Conservation (phyloP, 176 grass and related monocot genomes). For the Oryza coarctata region DNA sequence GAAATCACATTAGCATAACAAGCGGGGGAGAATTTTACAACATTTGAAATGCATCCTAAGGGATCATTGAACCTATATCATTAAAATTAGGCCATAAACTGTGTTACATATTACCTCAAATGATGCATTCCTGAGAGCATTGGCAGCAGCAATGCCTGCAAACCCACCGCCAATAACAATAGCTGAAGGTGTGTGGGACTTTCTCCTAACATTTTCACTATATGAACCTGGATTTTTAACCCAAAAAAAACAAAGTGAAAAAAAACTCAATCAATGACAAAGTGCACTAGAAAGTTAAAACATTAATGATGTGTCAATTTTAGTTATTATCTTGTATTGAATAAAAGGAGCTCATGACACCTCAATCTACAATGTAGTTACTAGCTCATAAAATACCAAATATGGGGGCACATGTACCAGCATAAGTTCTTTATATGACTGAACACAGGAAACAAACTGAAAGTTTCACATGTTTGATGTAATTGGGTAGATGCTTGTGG, state of each 20-base stretch:
- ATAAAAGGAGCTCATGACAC: not conserved
- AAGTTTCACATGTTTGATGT: conserved; percentile 23
- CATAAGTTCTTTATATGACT: conserved; percentile 3
- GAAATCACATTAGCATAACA: conserved; percentile 11
- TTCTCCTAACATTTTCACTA: conserved; percentile 54
- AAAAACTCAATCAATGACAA: not conserved
- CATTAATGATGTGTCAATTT: not conserved
- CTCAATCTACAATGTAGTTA: not conserved
- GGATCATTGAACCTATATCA: conserved; percentile 4
- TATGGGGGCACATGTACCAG: not conserved
- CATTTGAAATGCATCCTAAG: conserved; percentile 1
- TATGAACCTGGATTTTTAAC: conserved; percentile 51
- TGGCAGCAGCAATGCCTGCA: conserved; percentile 90
- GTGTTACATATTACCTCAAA: conserved; percentile 61
- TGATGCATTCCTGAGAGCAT: conserved; percentile 84
- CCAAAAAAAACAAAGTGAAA: not conserved
- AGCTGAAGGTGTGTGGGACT: conserved; percentile 62
- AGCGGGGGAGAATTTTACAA: not conserved
- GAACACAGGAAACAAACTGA: conserved; percentile 8
- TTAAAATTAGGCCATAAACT: not conserved
- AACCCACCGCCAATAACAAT: conserved; percentile 98
- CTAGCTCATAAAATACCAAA: not conserved
- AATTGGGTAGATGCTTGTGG: not conserved
- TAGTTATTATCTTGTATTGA: not conserved
- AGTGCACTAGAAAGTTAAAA: not conserved